phyloP scores from a whole-genome alignment of 345 rosid species.

The Populus davidiana region DNA sequence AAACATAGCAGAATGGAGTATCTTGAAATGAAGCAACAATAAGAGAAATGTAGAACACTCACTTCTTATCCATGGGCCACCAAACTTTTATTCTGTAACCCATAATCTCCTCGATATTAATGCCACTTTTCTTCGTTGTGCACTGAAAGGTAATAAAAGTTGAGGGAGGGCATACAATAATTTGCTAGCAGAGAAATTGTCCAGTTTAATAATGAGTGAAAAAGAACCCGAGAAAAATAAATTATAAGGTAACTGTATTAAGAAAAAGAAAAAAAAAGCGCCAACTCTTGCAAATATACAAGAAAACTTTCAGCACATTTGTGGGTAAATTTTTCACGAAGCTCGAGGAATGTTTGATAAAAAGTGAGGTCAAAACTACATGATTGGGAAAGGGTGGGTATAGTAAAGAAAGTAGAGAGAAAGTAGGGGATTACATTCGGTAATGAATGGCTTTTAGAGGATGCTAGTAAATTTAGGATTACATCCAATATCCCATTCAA shows the following conservation, averaged over 20 bases:
- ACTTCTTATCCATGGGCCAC: conserved; percentile 99
- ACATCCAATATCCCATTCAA: not conserved
- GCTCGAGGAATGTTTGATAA: not conserved
- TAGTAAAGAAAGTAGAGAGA: not conserved
- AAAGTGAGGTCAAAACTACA: not conserved
- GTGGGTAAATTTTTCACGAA: not conserved
- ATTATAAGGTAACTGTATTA: not conserved
- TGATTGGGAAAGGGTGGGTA: not conserved
- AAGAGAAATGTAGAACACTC: conserved; percentile 23
- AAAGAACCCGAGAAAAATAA: not conserved
- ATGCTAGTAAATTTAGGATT: not conserved
- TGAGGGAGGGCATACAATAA: conserved; percentile 20
- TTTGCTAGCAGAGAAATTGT: not conserved
- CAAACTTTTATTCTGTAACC: conserved; percentile 88
- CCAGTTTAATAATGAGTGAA: not conserved
- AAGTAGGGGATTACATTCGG: not conserved
- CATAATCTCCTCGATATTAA: conserved; percentile 62
- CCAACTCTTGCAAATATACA: not conserved
- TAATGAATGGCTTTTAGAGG: not conserved
- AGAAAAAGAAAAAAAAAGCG: not conserved
- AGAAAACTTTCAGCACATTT: not conserved
- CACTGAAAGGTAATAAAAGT: conserved; percentile 45
- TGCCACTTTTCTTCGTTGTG: conserved; percentile 50
- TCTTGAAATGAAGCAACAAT: not conserved
- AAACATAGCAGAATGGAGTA: not conserved